Evolutionary conservation across 495 filamentous ascomycete genomes (phyloP).

Genomic region (Penicillium coprophilum): DNA sequence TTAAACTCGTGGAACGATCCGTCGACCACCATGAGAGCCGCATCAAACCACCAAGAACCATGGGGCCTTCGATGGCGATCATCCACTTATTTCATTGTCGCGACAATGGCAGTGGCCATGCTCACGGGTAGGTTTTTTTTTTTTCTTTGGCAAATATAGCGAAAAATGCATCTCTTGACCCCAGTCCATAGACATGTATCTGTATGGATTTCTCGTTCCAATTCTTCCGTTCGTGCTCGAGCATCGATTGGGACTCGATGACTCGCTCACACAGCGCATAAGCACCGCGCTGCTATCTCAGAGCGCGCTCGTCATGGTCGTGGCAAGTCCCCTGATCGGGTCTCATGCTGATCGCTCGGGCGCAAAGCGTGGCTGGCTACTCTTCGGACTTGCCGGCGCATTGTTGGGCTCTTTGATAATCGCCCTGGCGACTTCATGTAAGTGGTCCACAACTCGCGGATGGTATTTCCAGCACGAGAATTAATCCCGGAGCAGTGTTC

Average conservation of each 20-base stretch:
- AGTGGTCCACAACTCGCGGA: not conserved
- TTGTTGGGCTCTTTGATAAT: slow-evolving; percentile 6
- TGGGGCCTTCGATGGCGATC: slow-evolving; percentile 24
- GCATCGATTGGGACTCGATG: slow-evolving; percentile 24
- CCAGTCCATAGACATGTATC: slow-evolving; percentile 36
- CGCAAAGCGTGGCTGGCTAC: slow-evolving; percentile 13
- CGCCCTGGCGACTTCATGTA: slow-evolving; percentile 3
- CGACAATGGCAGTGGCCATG: slow-evolving; percentile 25
- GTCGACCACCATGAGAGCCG: not conserved
- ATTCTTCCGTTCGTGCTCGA: slow-evolving; percentile 32
- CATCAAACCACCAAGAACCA: not conserved
- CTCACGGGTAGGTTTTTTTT: slow-evolving; percentile 22
- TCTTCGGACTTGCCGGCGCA: slow-evolving; percentile 16
- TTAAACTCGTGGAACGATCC: not conserved
- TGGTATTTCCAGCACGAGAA: not conserved
- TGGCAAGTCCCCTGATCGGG: slow-evolving; percentile 22
- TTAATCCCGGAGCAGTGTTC: slow-evolving; percentile 8
- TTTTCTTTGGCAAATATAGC: slow-evolving; percentile 41
- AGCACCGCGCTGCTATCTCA: slow-evolving; percentile 24
- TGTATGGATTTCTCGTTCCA: slow-evolving; percentile 32
- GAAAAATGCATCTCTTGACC: slow-evolving; percentile 44
- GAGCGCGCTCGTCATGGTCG: slow-evolving; percentile 22
- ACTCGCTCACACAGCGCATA: slow-evolving; percentile 23
- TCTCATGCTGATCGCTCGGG: slow-evolving; percentile 22
- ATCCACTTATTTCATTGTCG: slow-evolving; percentile 24